These are phyloP conservation scores for Tolypocladium sp. DNA, from an alignment of 2,329 filamentous ascomycete genomes.

Conservation along the genomic window DNA sequence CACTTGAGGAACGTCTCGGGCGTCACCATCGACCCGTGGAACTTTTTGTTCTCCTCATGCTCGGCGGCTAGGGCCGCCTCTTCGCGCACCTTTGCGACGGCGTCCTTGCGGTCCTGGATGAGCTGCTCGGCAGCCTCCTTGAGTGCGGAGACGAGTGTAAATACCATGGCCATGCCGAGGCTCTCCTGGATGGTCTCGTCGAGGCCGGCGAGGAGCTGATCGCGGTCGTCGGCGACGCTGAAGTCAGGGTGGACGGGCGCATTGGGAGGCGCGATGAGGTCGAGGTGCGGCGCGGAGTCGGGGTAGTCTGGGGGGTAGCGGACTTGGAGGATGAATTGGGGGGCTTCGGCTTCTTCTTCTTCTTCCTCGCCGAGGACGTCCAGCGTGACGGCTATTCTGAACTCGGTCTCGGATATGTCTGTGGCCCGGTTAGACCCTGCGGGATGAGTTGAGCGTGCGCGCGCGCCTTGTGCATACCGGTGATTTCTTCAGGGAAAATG, in stretches of 20 bases:
- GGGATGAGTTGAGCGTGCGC: background rate
- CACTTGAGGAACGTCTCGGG: conserved; percentile 76
- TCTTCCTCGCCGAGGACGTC: conserved; percentile 63
- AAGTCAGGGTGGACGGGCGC: conserved; percentile 61
- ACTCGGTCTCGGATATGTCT: conserved; percentile 89
- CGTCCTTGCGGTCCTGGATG: conserved; percentile 63
- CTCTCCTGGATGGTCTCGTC: conserved; percentile 79
- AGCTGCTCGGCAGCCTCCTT: conserved; percentile 89
- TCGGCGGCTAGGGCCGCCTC: conserved; percentile 53
- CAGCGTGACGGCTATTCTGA: conserved; percentile 75
- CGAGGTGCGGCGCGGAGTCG: conserved; percentile 74
- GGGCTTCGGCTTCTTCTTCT: conserved; percentile 52
- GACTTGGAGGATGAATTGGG: conserved; percentile 72
- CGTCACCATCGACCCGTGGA: conserved; percentile 86
- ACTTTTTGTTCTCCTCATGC: conserved; percentile 91
- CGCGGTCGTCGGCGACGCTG: conserved; percentile 72
- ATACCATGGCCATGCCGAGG: conserved; percentile 95
- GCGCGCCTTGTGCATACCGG: conserved; percentile 41
- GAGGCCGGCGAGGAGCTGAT: conserved; percentile 60
- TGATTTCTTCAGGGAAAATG: conserved; percentile 97
- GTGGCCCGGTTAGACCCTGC: conserved; percentile 1
- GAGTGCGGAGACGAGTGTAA: conserved; percentile 76
- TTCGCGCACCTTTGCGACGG: conserved; percentile 47
- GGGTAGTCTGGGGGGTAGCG: conserved; percentile 87
- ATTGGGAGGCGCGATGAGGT: conserved; percentile 67